Evolutionary conservation across 768 basidiomycete species (phyloP), one percentile per base, ranked within the genome.

Genomic region (Clathrus columnatus): DNA sequence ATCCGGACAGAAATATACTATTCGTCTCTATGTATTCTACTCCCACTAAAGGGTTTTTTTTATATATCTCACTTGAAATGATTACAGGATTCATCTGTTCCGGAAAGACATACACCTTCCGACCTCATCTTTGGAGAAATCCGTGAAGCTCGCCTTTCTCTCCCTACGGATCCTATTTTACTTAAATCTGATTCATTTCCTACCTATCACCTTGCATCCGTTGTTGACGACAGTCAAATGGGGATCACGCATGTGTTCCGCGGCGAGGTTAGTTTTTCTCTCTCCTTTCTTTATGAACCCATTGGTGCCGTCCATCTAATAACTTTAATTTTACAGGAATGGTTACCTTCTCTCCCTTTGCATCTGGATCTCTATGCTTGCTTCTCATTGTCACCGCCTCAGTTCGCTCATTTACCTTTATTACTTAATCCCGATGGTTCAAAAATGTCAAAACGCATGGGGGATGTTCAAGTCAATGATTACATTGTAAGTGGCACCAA

Each of bases 221-320:
- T 98, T 0, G 91, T 95, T 0, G 96, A 99, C 61, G 96, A 99
- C 69, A 83, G 92, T 62, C 82, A 85, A 62, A 99, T 99, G 96
- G 85, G 84, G 0, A 91, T 99, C 21, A 91, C 92, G 0, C 96
- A 98, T 69, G 94, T 98, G 4, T 70, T 98, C 1, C 82, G 96
- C 24, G 96, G 96, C 49, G 94, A 97, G 79, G 93, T 85, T 55
- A 26, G 75, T 60, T 18, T 44, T 5, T 29, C 5, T 17, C 26
- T 28, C 29, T 18, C 28, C 8, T 14, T 43, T 20, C 28, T 47
- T 52, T 36, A 26, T 8, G 49, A n/a, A n/a, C n/a, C n/a, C n/a
- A n/a, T n/a, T n/a, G n/a, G n/a, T n/a, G n/a, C n/a, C n/a, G n/a
- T n/a, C n/a, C n/a, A n/a, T n/a, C n/a, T 50, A 14, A 48, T 27